Base-by-base conservation (phyloP, 2,329 filamentous ascomycete species). In the Trichophyton verrucosum region DNA sequence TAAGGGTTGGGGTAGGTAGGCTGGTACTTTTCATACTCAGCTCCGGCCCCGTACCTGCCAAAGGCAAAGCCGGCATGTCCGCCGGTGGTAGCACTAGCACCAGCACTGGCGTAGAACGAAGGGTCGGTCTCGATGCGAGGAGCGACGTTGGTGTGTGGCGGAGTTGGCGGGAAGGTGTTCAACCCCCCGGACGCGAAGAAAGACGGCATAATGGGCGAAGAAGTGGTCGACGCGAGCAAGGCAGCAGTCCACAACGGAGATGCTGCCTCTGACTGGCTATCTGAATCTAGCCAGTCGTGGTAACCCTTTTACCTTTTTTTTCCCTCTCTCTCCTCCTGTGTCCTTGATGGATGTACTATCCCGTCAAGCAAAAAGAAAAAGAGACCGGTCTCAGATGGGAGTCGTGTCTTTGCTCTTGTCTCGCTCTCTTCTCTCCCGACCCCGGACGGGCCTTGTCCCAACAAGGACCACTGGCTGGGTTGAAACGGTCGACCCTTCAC, bases 21-120 rank as follows among this genome's bases (percentile, higher is more conserved):
- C 63, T 73, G 73, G 66, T 76, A 78, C 65, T 76, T 73, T 62
- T 78, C 76, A 65, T 76, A 76, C 59, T 77, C 76, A 65, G 71
- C 74, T 57, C 75, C 73, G 58, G 69, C 76, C 66, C 76, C 74
- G 65, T 75, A 76, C 59, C 75, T 74, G 61, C 33, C 33, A 36
- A 73, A 70, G 55, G 74, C 72, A 61, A 75, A 77, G 22, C 44
- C 44, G 44, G 40, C 40, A 44, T 47, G 44, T 20, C 44, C 44
- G 56, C 71, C 33, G 33, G 8, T 36, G 33, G 33, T 36, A 36
- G 33, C 33, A 36, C 33, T 71, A 51, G 73, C 68, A 56, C 72
- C 71, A 58, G 69, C 70, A 60, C 72, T 64, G 44, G 71, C 65
- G 65, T 76, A 78, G 65, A 72, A 75, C 38, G 72, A 65, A 47